These are phyloP conservation scores for Gossypium bickii DNA, from an alignment of 345 rosid genomes.

Conservation along the genomic window DNA sequence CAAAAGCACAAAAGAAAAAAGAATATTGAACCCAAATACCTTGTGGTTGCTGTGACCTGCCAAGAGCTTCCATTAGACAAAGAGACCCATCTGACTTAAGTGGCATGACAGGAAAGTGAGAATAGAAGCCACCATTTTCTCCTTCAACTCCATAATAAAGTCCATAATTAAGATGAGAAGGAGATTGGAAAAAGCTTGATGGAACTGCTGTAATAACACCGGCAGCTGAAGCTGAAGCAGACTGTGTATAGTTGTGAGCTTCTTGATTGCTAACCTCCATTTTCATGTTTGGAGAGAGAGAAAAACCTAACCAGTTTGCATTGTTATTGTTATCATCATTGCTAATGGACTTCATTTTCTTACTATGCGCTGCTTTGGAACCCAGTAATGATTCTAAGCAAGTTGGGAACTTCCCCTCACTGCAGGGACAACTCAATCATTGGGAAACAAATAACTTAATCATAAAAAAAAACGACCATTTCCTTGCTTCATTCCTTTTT, in stretches of 20 bases:
- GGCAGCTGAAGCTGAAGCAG: slow-evolving; percentile 13
- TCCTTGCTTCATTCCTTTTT: slow-evolving; percentile 15
- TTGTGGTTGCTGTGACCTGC: slow-evolving; percentile 64
- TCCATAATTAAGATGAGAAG: slow-evolving; percentile 38
- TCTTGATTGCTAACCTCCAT: slow-evolving; percentile 42
- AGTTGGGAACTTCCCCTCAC: slow-evolving; percentile 18
- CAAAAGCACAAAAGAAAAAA: slow-evolving; percentile 21
- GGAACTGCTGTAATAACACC: slow-evolving; percentile 30
- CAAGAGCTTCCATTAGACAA: slow-evolving; percentile 84
- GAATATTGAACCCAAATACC: slow-evolving; percentile 31
- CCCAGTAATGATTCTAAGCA: slow-evolving; percentile 23
- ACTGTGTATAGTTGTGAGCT: slow-evolving; percentile 19
- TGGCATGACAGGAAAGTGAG: slow-evolving; percentile 75
- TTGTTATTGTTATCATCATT: slow-evolving; percentile 42
- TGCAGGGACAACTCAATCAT: slow-evolving; percentile 58
- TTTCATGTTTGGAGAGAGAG: slow-evolving; percentile 67
- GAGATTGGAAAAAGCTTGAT: slow-evolving; percentile 33
- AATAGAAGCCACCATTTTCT: slow-evolving; percentile 38
- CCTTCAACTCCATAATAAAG: slow-evolving; percentile 47
- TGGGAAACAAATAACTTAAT: slow-evolving; percentile 44
- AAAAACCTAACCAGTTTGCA: slow-evolving; percentile 68
- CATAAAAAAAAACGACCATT: slow-evolving; percentile 14
- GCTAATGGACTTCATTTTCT: slow-evolving; percentile 57
- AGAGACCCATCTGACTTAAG: slow-evolving; percentile 94
- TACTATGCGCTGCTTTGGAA: slow-evolving; percentile 8